Evolutionary conservation across 106 monocot species (phyloP).

Genomic region (Apostasia shenzhenica): DNA sequence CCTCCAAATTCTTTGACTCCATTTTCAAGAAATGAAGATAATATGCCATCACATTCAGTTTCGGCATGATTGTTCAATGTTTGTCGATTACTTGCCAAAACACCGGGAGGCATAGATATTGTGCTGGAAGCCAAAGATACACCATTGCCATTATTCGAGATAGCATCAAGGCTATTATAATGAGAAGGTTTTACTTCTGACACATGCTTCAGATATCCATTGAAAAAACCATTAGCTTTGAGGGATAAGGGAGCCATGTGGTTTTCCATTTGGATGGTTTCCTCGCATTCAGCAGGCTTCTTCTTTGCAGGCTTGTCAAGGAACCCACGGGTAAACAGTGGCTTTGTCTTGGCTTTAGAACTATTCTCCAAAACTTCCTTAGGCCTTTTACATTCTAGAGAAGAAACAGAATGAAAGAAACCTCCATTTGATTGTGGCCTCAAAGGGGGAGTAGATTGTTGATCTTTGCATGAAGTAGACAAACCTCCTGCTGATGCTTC

Average conservation of each 20-base stretch:
- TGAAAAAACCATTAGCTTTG: conserved; percentile 9
- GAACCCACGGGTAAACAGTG: conserved; percentile 26
- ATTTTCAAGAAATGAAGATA: background rate
- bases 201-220: conserved; percentile 1
- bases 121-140: background rate
- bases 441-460: background rate
- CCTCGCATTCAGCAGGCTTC: background rate
- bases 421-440: background rate
- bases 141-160: background rate
- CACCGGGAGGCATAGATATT: no score
- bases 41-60: conserved; percentile 1
- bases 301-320: conserved; percentile 14
- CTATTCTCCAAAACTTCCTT: background rate
- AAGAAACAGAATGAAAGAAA: background rate
- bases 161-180: background rate
- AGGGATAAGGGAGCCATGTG: background rate
- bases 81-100: no score
- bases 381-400: background rate
- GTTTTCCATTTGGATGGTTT: background rate
- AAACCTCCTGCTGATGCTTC: background rate
- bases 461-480: background rate
- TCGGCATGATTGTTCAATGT: background rate
- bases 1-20: background rate
- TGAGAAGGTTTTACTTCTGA: background rate
- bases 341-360: conserved; percentile 8